Evolutionary conservation across 1,284 basidiomycete genomes (phyloP).

Genomic region (Coniferiporia weirii): DNA sequence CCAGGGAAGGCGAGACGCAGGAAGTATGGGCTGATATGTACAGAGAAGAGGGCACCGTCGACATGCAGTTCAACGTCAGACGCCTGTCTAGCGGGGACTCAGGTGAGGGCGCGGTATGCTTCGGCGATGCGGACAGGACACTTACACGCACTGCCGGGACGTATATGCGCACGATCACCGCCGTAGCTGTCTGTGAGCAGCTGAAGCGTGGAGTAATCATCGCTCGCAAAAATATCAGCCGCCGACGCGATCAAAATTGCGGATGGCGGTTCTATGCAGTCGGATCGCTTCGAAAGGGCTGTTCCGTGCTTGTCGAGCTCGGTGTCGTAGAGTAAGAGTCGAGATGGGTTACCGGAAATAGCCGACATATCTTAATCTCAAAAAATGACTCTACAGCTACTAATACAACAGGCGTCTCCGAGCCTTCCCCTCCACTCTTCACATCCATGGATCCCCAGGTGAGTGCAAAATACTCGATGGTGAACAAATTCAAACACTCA

Average conservation of each 20-base stretch:
- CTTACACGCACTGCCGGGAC: constrained; percentile 75
- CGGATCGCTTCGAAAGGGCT: background rate
- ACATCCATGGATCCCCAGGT: constrained; percentile 57
- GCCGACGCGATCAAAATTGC: background rate
- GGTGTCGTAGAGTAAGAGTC: background rate
- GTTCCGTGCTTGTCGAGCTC: constrained; percentile 7
- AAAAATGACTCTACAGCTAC: background rate
- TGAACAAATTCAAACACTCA: background rate
- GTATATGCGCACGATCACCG: constrained; percentile 59
- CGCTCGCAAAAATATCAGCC: constrained; percentile 9
- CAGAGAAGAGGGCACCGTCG: constrained; percentile 61
- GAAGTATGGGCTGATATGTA: constrained; percentile 78
- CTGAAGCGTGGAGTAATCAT: constrained; percentile 82
- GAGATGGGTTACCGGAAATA: background rate
- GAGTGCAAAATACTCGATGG: constrained; percentile 18
- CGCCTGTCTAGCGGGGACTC: constrained; percentile 44
- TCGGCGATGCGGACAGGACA: constrained; percentile 19
- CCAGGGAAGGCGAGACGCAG: constrained; percentile 64
- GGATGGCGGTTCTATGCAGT: too few species aligned
- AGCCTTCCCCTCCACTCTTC: background rate
- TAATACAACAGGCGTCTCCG: background rate
- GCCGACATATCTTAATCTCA: background rate
- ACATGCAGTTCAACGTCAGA: constrained; percentile 74
- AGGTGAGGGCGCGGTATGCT: constrained; percentile 25
- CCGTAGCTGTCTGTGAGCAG: constrained; percentile 60